Evolutionary conservation across 305 asterid species (phyloP).

Genomic region (Fraxinus ornus): DNA sequence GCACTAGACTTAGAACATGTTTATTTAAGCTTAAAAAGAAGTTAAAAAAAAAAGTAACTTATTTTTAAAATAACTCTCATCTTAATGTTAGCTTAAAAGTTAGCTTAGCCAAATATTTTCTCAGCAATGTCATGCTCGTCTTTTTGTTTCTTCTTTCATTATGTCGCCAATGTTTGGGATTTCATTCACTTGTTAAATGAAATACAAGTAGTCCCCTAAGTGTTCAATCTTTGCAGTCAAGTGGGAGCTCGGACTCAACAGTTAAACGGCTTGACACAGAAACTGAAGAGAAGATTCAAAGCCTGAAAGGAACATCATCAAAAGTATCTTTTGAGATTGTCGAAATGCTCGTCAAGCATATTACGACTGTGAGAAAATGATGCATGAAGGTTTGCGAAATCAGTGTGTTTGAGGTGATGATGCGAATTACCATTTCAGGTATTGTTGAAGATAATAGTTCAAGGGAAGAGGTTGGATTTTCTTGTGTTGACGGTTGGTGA

Average conservation of each 20-base stretch:
- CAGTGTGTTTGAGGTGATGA: not conserved
- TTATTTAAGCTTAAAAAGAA: not conserved
- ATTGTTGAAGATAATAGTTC: too few relatives aligned
- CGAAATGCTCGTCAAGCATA: slow-evolving; percentile 52
- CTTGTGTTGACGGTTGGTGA: too few relatives aligned
- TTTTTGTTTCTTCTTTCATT: too few relatives aligned
- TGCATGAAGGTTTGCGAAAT: not conserved
- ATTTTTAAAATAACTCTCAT: not conserved
- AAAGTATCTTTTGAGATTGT: slow-evolving; percentile 54
- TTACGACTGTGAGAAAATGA: slow-evolving; percentile 39
- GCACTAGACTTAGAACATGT: not conserved
- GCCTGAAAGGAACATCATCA: slow-evolving; percentile 45
- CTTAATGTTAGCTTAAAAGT: not conserved
- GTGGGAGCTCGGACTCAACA: slow-evolving; percentile 58
- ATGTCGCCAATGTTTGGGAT: not conserved
- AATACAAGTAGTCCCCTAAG: not conserved
- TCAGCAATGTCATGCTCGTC: not conserved
- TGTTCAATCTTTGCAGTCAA: slow-evolving; percentile 35
- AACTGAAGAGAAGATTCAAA: slow-evolving; percentile 52
- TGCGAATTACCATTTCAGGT: too few relatives aligned
- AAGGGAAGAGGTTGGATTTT: too few relatives aligned
- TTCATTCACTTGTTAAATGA: not conserved
- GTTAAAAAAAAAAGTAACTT: not conserved
- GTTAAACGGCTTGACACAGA: slow-evolving; percentile 62
- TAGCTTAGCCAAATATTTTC: not conserved